phyloP scores from a whole-genome alignment of 306 rosid genomes.

The Geum urbanum region DNA sequence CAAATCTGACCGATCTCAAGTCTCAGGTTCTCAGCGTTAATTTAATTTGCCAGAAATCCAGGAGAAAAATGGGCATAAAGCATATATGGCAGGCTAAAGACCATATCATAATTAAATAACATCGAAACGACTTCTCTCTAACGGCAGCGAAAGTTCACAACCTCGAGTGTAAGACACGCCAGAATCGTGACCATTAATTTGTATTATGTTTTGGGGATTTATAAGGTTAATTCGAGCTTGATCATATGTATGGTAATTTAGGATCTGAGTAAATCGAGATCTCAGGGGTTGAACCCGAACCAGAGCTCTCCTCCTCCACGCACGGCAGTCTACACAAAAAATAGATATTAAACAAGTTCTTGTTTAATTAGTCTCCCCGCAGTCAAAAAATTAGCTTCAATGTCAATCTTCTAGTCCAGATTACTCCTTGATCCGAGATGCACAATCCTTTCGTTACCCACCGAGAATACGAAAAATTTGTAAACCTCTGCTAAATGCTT shows the following conservation, averaged over 20 bases:
- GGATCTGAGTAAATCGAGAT: no score
- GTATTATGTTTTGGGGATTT: no score
- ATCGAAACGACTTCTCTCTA: no score
- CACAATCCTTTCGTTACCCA: slow-evolving; percentile 78
- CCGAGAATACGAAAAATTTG: slow-evolving; percentile 98
- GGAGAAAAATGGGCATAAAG: not conserved
- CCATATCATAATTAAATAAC: not conserved
- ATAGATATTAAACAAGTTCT: not conserved
- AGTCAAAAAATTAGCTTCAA: not conserved
- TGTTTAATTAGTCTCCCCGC: not conserved
- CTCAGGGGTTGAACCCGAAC: no score
- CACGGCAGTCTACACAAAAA: no score
- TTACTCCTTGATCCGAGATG: slow-evolving; percentile 79
- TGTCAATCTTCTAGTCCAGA: not conserved
- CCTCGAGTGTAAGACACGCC: no score
- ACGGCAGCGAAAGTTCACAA: no score
- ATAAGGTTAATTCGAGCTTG: no score
- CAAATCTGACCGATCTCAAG: not conserved
- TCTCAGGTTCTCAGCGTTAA: not conserved
- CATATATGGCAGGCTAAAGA: no score
- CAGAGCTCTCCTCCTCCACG: no score
- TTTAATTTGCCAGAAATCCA: not conserved
- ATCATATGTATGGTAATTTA: no score
- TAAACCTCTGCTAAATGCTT: slow-evolving; percentile 89
- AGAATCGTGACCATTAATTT: no score